These are phyloP conservation scores for Sapria himalayana DNA, from an alignment of 345 rosid genomes.

Conservation along the genomic window DNA sequence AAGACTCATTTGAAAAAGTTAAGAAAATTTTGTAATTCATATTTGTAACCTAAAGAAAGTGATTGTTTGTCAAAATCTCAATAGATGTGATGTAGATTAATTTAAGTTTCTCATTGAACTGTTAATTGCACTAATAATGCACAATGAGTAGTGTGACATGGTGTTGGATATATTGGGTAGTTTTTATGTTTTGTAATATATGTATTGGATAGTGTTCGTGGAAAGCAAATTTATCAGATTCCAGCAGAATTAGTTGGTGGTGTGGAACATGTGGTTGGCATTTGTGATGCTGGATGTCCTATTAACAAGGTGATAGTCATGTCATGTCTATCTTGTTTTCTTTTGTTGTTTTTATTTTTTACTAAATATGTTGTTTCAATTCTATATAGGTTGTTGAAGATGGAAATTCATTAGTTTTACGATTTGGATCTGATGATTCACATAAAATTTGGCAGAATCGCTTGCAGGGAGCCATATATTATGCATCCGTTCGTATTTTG, in stretches of 20 bases:
- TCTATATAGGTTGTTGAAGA: conserved; percentile 59
- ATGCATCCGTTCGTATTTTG: conserved; percentile 44
- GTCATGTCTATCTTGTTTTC: too few species aligned
- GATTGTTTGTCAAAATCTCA: too few species aligned
- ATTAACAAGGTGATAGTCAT: conserved; percentile 29
- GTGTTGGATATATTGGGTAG: conserved; percentile 2
- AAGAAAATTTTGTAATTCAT: too few species aligned
- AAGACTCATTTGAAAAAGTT: too few species aligned
- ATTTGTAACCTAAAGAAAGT: too few species aligned
- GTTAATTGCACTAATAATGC: neutral
- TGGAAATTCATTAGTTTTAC: conserved; percentile 46
- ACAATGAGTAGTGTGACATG: neutral
- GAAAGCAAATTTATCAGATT: conserved; percentile 58
- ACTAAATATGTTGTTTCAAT: conserved; percentile 6
- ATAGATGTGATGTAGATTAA: too few species aligned
- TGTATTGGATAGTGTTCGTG: conserved; percentile 40
- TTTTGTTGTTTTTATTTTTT: conserved; percentile 7
- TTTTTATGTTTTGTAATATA: conserved; percentile 7
- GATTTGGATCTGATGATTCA: conserved; percentile 53
- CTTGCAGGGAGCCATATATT: conserved; percentile 74
- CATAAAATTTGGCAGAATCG: conserved; percentile 64
- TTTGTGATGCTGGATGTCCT: conserved; percentile 41
- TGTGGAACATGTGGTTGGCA: conserved; percentile 51
- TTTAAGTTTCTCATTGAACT: too few species aligned
- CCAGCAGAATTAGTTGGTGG: conserved; percentile 52